phyloP scores from a whole-genome alignment of 352 stramenopile genomes.

The Phytophthora cryptogea region DNA sequence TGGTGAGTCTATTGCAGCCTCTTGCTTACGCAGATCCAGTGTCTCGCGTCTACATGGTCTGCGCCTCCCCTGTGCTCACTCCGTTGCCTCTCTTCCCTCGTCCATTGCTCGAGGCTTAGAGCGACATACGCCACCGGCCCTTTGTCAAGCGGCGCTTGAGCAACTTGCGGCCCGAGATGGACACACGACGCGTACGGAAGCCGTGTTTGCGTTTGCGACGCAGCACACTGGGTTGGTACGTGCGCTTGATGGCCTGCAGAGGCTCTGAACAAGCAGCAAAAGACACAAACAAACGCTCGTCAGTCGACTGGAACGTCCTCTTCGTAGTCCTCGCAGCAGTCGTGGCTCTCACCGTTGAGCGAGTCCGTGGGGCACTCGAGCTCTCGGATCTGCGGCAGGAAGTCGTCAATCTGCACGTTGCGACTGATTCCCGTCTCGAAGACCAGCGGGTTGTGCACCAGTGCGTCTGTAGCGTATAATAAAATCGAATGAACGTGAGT shows the following conservation, averaged over 20 bases:
- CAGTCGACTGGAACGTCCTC: not conserved
- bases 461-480: conserved; percentile 28
- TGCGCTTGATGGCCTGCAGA: conserved; percentile 81
- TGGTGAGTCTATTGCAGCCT: conserved; percentile 34
- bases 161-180: conserved; percentile 77
- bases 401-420: conserved; percentile 39
- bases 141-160: conserved; percentile 85
- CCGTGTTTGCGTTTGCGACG: conserved; percentile 88
- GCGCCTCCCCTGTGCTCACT: conserved; percentile 12
- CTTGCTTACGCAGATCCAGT: conserved; percentile 17
- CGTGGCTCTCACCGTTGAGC: conserved; percentile 43
- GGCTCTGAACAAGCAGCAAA: conserved; percentile 45
- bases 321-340: conserved; percentile 1
- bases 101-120: conserved; percentile 43
- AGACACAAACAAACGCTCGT: not conserved
- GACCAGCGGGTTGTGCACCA: conserved; percentile 44
- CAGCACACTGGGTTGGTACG: conserved; percentile 86
- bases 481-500: not conserved
- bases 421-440: conserved; percentile 44
- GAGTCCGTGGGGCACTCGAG: conserved; percentile 52
- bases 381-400: conserved; percentile 40
- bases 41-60: conserved; percentile 12
- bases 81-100: not conserved
- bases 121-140: conserved; percentile 83
- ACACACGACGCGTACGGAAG: conserved; percentile 78